Percentiles rank a stretch among this genome's conserved stretches.
These are phyloP conservation scores for Phytophthora uliginosa DNA, from an alignment of 352 stramenopile species.

Conservation along the genomic window DNA sequence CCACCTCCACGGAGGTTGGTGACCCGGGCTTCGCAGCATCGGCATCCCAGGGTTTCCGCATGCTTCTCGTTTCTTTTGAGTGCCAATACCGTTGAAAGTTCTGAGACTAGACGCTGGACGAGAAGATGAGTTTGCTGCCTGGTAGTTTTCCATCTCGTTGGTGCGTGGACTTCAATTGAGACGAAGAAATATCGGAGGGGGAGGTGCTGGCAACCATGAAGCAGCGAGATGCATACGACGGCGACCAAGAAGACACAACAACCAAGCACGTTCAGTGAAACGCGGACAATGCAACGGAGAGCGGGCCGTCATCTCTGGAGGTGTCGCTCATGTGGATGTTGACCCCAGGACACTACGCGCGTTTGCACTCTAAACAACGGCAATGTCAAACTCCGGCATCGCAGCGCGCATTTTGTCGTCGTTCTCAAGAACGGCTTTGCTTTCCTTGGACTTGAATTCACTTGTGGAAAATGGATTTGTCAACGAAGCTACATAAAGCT, in stretches of 20 bases:
- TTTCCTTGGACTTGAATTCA: neutral
- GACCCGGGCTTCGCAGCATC: slow-evolving; percentile 9
- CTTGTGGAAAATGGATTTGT: too few species aligned
- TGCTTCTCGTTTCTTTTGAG: neutral
- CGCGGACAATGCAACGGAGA: slow-evolving; percentile 14
- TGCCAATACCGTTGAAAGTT: neutral
- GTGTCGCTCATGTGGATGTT: slow-evolving; percentile 46
- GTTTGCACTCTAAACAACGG: slow-evolving; percentile 20
- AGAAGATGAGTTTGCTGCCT: neutral
- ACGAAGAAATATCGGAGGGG: neutral
- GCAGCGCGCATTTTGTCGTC: slow-evolving; percentile 8
- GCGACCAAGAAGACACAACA: neutral
- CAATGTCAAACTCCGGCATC: slow-evolving; percentile 15
- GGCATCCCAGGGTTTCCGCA: slow-evolving; percentile 2
- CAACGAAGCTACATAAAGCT: too few species aligned
- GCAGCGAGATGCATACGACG: neutral
- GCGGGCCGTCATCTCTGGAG: slow-evolving; percentile 33
- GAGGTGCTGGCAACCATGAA: neutral
- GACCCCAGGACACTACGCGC: slow-evolving; percentile 39
- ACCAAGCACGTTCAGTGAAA: slow-evolving; percentile 19
- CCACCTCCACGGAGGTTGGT: slow-evolving; percentile 13
- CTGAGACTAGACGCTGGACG: neutral
- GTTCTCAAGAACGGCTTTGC: slow-evolving; percentile 9
- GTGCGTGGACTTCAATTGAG: too few species aligned
- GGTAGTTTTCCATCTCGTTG: neutral